Base-by-base conservation (phyloP, 257 asterid species). In the Gentiana macrophylla region DNA sequence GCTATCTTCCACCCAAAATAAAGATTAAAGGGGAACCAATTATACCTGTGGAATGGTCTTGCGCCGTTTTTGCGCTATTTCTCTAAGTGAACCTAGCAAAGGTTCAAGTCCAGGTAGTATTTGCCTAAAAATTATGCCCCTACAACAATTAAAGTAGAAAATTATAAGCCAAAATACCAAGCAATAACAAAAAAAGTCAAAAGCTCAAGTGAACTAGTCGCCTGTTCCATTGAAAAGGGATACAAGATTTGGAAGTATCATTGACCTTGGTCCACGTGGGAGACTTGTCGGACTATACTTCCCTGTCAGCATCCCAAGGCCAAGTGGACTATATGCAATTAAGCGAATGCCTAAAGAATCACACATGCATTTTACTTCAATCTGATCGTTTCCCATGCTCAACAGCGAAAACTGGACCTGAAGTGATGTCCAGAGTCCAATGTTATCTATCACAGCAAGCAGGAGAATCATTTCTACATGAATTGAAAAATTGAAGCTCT, bases 261-360 rank as follows among this genome's bases (percentile, higher is more conserved):
- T 0, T 7, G 69, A 87, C 98, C 98, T 77, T 11, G 98, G 98
- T 56, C 98, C 98, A 55, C 59, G 67, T 10, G 98, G 98, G 69
- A 84, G 94, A 78, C 78, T 83, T 35, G 87, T 72, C 52, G 80
- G 63, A 11, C 74, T 79, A 64, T 91, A 91, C 72, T 87, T 91
- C 37, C 96, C 98, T 1, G 98, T 83, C 47, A 91, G 94, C 96
- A 87, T 87, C 55, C 98, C 98, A 37, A 91, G 98, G 12, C 96
- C 98, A 50, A 91, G 69, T 37, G 96, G 98, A 62, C 96, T 91
- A 61, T 87, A 91, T 5, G 98, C 74, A 35, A 91, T 91, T 37
- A 91, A 73, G 36, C 79, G 80, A 57, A 91, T 74, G 55, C 89
- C 95, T 56, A 91, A 56, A 34, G 96, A 70, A 72, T 87, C 92